Evolutionary conservation across 805 yeast species (phyloP), one percentile per base, ranked within the genome.

Genomic region (Starmera quercuum): DNA sequence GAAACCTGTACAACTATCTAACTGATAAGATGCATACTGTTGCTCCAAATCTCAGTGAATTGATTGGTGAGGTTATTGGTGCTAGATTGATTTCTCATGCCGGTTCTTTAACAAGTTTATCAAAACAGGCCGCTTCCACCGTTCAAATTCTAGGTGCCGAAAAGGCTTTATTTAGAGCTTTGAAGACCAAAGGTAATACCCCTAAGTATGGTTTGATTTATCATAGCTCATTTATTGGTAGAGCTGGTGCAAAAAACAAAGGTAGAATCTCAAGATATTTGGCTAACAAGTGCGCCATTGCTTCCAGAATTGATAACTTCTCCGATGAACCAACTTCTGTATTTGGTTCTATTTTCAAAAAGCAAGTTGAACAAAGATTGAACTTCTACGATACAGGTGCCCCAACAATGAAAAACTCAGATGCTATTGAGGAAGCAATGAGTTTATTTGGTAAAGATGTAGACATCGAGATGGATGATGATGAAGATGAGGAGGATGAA

Each of bases 61-160:
- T 92, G 61, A 90, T 92, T 57, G 98, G 98, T 61, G 98, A 92
- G 71, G 92, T 90, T 60, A 95, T 92, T 47, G 98, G 98, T 67
- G 98, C 98, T 31, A 78, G 98, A 64, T 75, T 92, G 54, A 92
- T 92, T 47, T 90, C 98, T 39, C 97, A 92, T 54, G 97, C 98
- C 42, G 98, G 98, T 64, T 87, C 97, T 49, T 74, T 92, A 61
- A 88, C 96, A 44, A 90, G 83, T 67, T 70, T 92, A 60, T 87
- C 97, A 39, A 92, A 92, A 61, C 95, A 88, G 68, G 97, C 98
- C 54, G 98, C 98, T 37, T 92, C 98, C 17, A 92, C 98, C 39
- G 97, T 92, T 40, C 98, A 92, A 73, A 90, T 92, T 48, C 74
- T 92, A 59, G 98, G 98, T 63, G 97, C 98, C 45, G 98, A 92